phyloP scores from a whole-genome alignment of 192 early-diverging fungal species.

The Backusella circina region DNA sequence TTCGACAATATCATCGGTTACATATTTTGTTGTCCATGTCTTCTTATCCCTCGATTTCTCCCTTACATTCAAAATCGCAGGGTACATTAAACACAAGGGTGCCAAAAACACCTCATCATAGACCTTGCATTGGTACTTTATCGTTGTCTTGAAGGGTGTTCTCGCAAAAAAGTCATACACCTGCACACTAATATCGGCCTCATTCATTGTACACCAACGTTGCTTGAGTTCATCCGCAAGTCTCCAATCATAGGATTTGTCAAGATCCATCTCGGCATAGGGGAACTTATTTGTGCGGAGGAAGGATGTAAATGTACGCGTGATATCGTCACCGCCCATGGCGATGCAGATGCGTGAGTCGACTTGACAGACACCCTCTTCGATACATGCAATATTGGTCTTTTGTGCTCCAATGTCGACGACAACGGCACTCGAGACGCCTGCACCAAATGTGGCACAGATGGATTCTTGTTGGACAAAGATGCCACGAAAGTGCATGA shows the following conservation, averaged over 20 bases:
- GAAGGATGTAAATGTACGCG: conserved; percentile 63
- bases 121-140: conserved; percentile 77
- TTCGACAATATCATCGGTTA: conserved; percentile 31
- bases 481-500: conserved; percentile 75
- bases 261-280: conserved; percentile 62
- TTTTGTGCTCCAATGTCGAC: conserved; percentile 92
- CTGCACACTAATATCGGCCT: conserved; percentile 79
- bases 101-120: conserved; percentile 84
- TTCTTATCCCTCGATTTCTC: conserved; percentile 17
- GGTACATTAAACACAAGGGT: conserved; percentile 41
- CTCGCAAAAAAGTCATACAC: conserved; percentile 81
- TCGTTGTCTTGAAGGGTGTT: conserved; percentile 62
- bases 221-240: conserved; percentile 81
- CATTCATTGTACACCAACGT: conserved; percentile 80
- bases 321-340: conserved; percentile 91
- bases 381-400: conserved; percentile 79
- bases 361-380: conserved; percentile 75
- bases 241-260: conserved; percentile 65
- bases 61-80: conserved; percentile 20
- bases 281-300: conserved; percentile 71
- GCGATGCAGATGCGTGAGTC: conserved; percentile 50
- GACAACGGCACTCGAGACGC: conserved; percentile 80
- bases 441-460: conserved; percentile 84
- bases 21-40: conserved; percentile 18
- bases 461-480: conserved; percentile 79